Evolutionary conservation across 164 flowering plant genomes (phyloP), one percentile per base, ranked within the genome.

Genomic region (Brasenia schreberi): DNA sequence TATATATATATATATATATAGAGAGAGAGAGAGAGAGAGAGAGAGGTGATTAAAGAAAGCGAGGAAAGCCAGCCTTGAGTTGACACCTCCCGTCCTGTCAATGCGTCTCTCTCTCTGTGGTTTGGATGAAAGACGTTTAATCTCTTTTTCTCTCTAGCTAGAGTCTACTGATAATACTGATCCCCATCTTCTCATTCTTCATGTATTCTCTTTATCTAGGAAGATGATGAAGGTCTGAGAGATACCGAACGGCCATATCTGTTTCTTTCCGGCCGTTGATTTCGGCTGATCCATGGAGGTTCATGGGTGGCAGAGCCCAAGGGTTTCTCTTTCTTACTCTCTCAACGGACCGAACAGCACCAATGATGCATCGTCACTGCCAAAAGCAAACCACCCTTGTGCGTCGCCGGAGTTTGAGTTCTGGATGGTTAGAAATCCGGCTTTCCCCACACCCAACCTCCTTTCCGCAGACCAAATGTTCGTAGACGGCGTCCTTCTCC

Each of bases 381-480:
- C 56, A 9, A 49, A 49, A 49, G 74, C 77, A 59, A 71, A 74
- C 71, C 65, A 56, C 45, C 70, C 56, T 49, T 52, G 81, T 2
- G 79, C 71, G 69, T 84, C 93, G 0, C 87, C 97, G 0, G 97
- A 92, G 70, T 88, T 89, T 68, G 95, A 88, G 82, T 89, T 89
- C 74, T 92, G 93, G 93, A 82, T 73, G 84, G 70, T 83, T 65
- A 78, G 88, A 64, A 85, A 90, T 80, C 87, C 86, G 0, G 77
- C 82, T 61, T 73, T 62, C 43, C 84, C 88, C 0, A 80, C 76
- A 33, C 81, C 88, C 53, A 66, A 82, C 42, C 81, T 86, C 43
- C 77, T 72, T 68, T 79, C 96, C 43, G 98, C 98, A 45, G 98
- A 92, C 63, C 83, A 92, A 65, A 78, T 92, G 59, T 85, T 92